Percentiles rank a stretch among this genome's conserved stretches.
Evolutionary conservation across 306 rosid genomes (phyloP).

Genomic region (Crataegus laevigata): DNA sequence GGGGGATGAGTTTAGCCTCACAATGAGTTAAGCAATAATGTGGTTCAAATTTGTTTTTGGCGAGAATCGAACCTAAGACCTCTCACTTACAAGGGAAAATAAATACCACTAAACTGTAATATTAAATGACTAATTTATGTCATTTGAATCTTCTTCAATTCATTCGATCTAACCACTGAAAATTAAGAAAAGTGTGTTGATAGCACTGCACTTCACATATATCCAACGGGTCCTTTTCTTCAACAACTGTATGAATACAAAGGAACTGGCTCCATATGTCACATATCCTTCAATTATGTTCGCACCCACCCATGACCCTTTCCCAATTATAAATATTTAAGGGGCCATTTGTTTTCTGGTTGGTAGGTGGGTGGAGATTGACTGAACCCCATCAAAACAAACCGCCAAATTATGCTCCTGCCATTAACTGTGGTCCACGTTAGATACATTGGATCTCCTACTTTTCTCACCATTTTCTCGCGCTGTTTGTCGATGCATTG

Average conservation of each 20-base stretch:
- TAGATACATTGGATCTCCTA: neutral
- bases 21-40: no score
- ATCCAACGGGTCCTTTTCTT: neutral
- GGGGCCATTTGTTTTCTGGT: neutral
- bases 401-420: neutral
- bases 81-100: no score
- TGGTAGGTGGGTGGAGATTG: neutral
- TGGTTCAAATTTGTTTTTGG: no score
- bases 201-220: neutral
- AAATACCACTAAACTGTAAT: no score
- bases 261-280: neutral
- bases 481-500: no score
- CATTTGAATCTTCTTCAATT: no score
- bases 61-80: no score
- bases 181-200: no score
- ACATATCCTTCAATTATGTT: neutral
- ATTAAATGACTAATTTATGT: no score
- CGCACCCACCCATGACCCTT: neutral
- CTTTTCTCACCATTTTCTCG: neutral
- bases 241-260: neutral
- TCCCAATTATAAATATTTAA: neutral
- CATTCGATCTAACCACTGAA: fast-evolving
- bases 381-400: neutral
- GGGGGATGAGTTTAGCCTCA: fast-evolving
- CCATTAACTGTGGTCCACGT: neutral